Evolutionary conservation across 768 basidiomycete species (phyloP), one percentile per base, ranked within the genome.

Genomic region (Lactarius vividus): DNA sequence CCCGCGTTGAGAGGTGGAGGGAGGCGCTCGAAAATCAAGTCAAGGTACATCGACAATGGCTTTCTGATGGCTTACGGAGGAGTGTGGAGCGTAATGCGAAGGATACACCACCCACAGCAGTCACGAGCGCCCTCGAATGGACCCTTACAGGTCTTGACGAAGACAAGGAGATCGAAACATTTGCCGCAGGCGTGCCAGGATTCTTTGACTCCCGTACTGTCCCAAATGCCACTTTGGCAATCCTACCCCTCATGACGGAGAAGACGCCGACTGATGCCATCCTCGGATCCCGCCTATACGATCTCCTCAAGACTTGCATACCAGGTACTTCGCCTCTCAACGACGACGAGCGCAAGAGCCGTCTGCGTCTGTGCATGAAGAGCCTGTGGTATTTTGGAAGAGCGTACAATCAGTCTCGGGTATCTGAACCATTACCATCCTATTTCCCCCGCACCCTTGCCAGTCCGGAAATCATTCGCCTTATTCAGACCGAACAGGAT

Each of bases 21-120:
- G 28, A 55, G 16, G 28, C 31, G 7, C 54, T 55, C 31, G 20
- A 55, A 29, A 20, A 16, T 16, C 28, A 55, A 55, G 54, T 55
- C 31, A 31, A 55, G 15, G 18, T 33, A n/a, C 54, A 33, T 31
- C 54, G 54, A 28, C 26, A 55, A 15, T 31, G 54, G 54, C 28
- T 55, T n/a, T 55, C 54, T 8, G 54, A 31, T 55, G 54, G 54
- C 54, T 29, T 55, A 18, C 54, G 54, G 29, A 28, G 16, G 54
- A 55, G 29, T 11, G 10, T 55, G 35, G 35, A 37, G 35, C 35
- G 35, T 37, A 37, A 37, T 37, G 35, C 35, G 11, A 37, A 37
- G 35, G 35, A 37, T 37, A 37, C 35, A 9, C 35, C 35, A 37
- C 35, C 35, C 35, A 37, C 35, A 37, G 35, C 35, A 37, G 35